Percentiles rank a stretch among this genome's conserved stretches.
These are phyloP conservation scores for Starmerella floris DNA, from an alignment of 805 yeast species.

Conservation along the genomic window DNA sequence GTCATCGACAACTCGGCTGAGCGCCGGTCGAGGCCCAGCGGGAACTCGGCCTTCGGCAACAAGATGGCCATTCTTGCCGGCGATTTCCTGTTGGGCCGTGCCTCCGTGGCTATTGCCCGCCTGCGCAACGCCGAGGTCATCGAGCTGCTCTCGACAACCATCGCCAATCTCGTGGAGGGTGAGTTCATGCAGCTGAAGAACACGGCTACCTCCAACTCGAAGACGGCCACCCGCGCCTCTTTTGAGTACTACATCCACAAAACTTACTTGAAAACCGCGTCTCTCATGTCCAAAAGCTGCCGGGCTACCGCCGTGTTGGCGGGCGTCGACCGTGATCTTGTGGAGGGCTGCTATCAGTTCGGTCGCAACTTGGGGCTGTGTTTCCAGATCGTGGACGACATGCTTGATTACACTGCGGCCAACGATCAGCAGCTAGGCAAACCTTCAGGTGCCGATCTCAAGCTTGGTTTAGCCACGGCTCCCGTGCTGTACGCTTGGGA, in stretches of 20 bases:
- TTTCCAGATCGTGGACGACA: slow-evolving; percentile 91
- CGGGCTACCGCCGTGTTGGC: slow-evolving; percentile 87
- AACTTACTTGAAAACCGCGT: slow-evolving; percentile 89
- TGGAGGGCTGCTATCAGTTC: slow-evolving; percentile 77
- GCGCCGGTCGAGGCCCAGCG: slow-evolving; percentile 80
- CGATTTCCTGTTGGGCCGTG: slow-evolving; percentile 87
- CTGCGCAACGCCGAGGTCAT: slow-evolving; percentile 94
- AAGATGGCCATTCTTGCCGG: slow-evolving; percentile 97
- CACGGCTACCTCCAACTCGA: slow-evolving; percentile 48
- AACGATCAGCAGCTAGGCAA: slow-evolving; percentile 68
- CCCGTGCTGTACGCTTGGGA: slow-evolving; percentile 94
- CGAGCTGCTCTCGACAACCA: slow-evolving; percentile 86
- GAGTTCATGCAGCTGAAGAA: slow-evolving; percentile 97
- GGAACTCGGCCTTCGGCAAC: slow-evolving; percentile 86
- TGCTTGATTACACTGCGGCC: slow-evolving; percentile 86
- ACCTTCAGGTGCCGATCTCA: slow-evolving; percentile 90
- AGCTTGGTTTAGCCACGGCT: slow-evolving; percentile 91
- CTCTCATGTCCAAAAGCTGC: slow-evolving; percentile 84
- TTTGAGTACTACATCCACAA: slow-evolving; percentile 92
- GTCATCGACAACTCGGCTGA: slow-evolving; percentile 82
- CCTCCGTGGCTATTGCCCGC: slow-evolving; percentile 89
- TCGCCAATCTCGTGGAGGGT: slow-evolving; percentile 94
- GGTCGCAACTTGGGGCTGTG: slow-evolving; percentile 90
- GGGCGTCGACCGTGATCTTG: slow-evolving; percentile 61
- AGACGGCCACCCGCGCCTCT: slow-evolving; percentile 42